Percentiles rank a stretch among this genome's conserved stretches.
phyloP scores from a whole-genome alignment of 192 early-diverging fungal genomes.

The Spizellomyces punctatus region DNA sequence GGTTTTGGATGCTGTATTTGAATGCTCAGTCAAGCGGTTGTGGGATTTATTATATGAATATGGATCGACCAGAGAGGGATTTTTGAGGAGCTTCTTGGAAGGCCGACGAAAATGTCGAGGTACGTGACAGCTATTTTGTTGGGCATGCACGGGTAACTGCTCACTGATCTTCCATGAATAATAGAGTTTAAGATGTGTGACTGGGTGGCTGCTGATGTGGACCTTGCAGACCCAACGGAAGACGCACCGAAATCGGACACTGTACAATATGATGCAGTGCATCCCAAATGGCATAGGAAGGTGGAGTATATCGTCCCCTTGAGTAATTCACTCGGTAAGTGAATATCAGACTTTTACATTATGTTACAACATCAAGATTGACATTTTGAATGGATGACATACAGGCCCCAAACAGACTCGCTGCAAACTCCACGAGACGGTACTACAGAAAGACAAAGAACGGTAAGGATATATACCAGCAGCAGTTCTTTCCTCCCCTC shows the following conservation, averaged over 20 bases:
- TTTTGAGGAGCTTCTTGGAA: conserved; percentile 20
- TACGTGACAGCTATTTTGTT: background rate
- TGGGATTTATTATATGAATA: conserved; percentile 25
- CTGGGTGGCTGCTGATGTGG: conserved; percentile 5
- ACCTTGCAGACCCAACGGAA: conserved; percentile 13
- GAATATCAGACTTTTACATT: background rate
- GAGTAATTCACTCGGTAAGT: conserved; percentile 19
- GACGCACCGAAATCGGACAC: background rate
- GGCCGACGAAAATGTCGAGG: conserved; percentile 18
- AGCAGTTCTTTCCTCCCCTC: too few relatives aligned
- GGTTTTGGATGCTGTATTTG: conserved; percentile 23
- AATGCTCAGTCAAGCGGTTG: background rate
- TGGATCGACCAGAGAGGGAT: background rate
- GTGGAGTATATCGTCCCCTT: conserved; percentile 24
- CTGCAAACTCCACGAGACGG: conserved; percentile 21
- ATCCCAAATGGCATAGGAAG: conserved; percentile 12
- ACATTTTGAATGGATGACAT: background rate
- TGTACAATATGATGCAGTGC: background rate
- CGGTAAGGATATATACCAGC: conserved; percentile 1
- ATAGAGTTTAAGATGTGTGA: conserved; percentile 14
- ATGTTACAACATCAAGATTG: background rate
- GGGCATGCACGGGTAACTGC: background rate
- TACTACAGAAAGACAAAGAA: background rate
- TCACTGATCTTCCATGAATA: background rate
- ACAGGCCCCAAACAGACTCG: conserved; percentile 26